These are phyloP conservation scores for Fonsecaea pugnacius DNA, from an alignment of 2,329 filamentous ascomycete species.

Conservation along the genomic window DNA sequence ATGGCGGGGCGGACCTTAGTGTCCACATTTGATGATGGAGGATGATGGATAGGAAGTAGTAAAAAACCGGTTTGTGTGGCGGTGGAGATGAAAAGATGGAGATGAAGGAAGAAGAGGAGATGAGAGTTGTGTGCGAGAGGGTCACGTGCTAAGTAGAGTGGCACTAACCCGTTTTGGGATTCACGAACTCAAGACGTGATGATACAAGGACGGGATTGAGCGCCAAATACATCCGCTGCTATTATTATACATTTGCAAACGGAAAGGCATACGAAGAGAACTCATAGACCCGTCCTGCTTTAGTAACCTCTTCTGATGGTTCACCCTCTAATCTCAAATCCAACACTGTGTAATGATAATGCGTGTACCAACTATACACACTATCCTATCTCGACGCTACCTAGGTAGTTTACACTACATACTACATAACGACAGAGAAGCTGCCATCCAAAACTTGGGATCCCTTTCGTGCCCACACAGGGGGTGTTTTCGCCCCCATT, in stretches of 20 bases:
- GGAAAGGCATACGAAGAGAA: background rate
- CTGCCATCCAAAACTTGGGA: too few species aligned
- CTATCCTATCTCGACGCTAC: background rate
- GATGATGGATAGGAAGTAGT: constrained; percentile 21
- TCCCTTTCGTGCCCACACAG: too few species aligned
- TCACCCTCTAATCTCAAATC: background rate
- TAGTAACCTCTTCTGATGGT: too few species aligned
- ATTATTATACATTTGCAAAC: background rate
- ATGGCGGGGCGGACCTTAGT: background rate
- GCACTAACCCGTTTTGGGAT: background rate
- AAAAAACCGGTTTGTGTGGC: constrained; percentile 35
- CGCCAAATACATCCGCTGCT: background rate
- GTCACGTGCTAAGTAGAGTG: constrained; percentile 9
- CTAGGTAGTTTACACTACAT: background rate
- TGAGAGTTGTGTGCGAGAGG: too few species aligned
- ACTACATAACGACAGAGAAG: too few species aligned
- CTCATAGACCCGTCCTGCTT: background rate
- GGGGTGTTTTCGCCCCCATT: too few species aligned
- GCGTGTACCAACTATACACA: background rate
- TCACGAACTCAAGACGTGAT: background rate
- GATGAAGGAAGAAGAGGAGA: background rate
- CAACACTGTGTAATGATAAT: background rate
- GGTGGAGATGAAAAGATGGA: constrained; percentile 11
- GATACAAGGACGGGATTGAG: background rate
- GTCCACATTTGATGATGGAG: background rate